These are phyloP conservation scores for Coccinonectria pachysandricola DNA, from an alignment of 2,329 filamentous ascomycete species.

Conservation along the genomic window DNA sequence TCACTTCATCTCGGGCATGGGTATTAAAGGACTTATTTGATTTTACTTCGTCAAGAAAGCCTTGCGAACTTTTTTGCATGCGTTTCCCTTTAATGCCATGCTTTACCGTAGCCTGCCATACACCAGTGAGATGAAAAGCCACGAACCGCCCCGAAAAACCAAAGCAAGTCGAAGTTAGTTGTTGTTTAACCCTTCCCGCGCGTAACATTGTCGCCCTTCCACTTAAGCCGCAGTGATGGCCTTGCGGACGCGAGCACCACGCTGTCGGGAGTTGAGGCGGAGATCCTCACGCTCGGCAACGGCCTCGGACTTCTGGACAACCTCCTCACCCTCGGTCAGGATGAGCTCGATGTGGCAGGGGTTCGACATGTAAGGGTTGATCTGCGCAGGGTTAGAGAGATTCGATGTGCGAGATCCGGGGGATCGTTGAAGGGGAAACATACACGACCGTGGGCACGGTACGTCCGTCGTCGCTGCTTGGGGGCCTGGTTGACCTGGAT, in stretches of 20 bases:
- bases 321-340: conserved; percentile 94
- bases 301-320: conserved; percentile 91
- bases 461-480: conserved; percentile 97
- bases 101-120: conserved; percentile 28
- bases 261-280: conserved; percentile 88
- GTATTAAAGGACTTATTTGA: conserved; percentile 20
- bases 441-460: conserved; percentile 99
- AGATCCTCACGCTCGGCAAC: conserved; percentile 53
- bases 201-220: conserved; percentile 6
- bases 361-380: conserved; percentile 99
- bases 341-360: conserved; percentile 99
- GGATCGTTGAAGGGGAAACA: conserved; percentile 31
- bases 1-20: not conserved
- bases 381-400: conserved; percentile 41
- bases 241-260: conserved; percentile 57
- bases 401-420: conserved; percentile 4
- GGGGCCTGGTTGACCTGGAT: conserved; percentile 99
- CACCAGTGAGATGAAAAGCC: conserved; percentile 31
- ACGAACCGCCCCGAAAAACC: conserved; percentile 25
- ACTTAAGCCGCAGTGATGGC: conserved; percentile 55
- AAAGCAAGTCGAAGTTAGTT: conserved; percentile 17
- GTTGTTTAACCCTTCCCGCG: conserved; percentile 11
- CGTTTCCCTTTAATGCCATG: conserved; percentile 30
- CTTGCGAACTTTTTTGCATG: conserved; percentile 26
- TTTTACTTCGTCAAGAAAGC: conserved; percentile 28